Conservation (phyloP, 371 early-diverging fungal genomes). For the Syncephalastrum monosporum region DNA sequence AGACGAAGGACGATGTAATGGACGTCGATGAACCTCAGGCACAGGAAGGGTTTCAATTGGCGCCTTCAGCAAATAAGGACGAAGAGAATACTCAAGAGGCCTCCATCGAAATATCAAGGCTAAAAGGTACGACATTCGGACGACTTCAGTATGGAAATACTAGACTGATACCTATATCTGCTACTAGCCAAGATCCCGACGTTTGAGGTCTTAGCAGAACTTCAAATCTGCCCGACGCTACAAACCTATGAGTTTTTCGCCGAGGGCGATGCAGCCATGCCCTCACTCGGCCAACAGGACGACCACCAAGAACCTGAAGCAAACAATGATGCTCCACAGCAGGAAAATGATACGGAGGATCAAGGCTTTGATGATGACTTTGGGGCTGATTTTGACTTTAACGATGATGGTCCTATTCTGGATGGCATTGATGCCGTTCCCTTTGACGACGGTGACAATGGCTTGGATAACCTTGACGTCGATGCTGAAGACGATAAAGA, state of each 20-base stretch:
- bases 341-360: slow-evolving; percentile 15
- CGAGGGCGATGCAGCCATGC: slow-evolving; percentile 40
- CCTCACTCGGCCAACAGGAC: slow-evolving; percentile 19
- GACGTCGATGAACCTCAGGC: slow-evolving; percentile 2
- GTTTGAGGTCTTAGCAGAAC: slow-evolving; percentile 41
- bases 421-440: slow-evolving; percentile 16
- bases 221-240: slow-evolving; percentile 69
- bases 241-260: slow-evolving; percentile 59
- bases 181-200: slow-evolving; percentile 51
- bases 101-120: slow-evolving; percentile 25
- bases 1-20: slow-evolving; percentile 4
- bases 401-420: slow-evolving; percentile 17
- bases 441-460: slow-evolving; percentile 17
- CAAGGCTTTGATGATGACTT: slow-evolving; percentile 23
- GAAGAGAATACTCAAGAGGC: slow-evolving; percentile 1
- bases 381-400: slow-evolving; percentile 13
- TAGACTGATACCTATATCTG: not conserved
- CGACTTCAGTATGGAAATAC: not conserved
- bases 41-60: not conserved
- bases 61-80: not conserved
- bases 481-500: slow-evolving; percentile 20
- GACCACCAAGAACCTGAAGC: slow-evolving; percentile 13
- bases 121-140: slow-evolving; percentile 13
- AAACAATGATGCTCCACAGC: slow-evolving; percentile 5
- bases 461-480: slow-evolving; percentile 20